phyloP scores from a whole-genome alignment of 176 grass and related monocot genomes.

The Eremochloa ophiuroides region DNA sequence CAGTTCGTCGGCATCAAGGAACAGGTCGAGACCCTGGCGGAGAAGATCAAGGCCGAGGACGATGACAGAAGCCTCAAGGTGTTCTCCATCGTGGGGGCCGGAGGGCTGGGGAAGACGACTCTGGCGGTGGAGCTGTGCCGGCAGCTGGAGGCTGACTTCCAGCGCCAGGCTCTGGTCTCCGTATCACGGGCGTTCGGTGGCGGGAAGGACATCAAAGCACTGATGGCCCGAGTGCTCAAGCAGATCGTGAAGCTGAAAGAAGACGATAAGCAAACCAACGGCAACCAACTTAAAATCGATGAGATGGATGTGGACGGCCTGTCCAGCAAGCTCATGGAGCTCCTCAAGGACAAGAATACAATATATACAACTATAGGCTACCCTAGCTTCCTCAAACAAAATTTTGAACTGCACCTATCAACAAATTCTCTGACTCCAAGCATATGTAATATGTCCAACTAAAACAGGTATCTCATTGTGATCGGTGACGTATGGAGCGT shows the following conservation, averaged over 20 bases:
- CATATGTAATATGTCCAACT: neutral
- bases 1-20: neutral
- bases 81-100: neutral
- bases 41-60: neutral
- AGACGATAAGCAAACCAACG: neutral
- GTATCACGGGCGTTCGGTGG: neutral
- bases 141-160: neutral
- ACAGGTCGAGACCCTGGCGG: neutral
- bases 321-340: neutral
- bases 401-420: neutral
- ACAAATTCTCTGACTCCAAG: neutral
- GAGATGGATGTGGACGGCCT: neutral
- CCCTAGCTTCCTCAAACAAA: too few relatives aligned
- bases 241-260: neutral
- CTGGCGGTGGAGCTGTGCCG: neutral
- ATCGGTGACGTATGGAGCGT: too few relatives aligned
- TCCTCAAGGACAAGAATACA: neutral
- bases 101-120: neutral
- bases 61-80: neutral
- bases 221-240: neutral
- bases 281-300: too few relatives aligned
- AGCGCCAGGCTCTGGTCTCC: neutral
- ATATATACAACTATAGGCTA: neutral
- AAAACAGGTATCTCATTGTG: too few relatives aligned
- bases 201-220: neutral